These are phyloP conservation scores for Fusarium albosuccineum DNA, from an alignment of 2,329 filamentous ascomycete genomes.

Conservation along the genomic window DNA sequence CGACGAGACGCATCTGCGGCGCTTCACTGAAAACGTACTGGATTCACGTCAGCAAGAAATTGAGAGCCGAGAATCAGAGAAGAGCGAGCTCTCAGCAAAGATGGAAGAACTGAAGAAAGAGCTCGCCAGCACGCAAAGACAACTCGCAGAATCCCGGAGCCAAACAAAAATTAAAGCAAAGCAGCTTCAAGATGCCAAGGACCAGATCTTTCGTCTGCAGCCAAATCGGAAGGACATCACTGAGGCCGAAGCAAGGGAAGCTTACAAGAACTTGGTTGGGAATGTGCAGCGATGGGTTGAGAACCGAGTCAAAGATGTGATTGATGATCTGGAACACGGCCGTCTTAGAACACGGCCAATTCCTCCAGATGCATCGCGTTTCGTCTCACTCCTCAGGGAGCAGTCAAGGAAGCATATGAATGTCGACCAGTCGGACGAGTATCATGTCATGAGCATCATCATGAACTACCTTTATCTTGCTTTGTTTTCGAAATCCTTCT, in stretches of 20 bases:
- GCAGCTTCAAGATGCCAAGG: conserved; percentile 48
- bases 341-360: conserved; percentile 43
- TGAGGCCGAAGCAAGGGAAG: conserved; percentile 52
- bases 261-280: conserved; percentile 50
- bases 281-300: conserved; percentile 55
- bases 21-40: conserved; percentile 53
- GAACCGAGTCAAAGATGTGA: conserved; percentile 47
- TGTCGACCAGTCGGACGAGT: conserved; percentile 51
- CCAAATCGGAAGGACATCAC: conserved; percentile 52
- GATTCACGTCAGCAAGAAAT: conserved; percentile 54
- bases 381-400: conserved; percentile 52
- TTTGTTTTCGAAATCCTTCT: conserved; percentile 54
- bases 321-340: conserved; percentile 51
- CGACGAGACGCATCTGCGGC: conserved; percentile 51
- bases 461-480: conserved; percentile 55
- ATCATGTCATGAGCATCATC: conserved; percentile 52
- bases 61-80: conserved; percentile 49
- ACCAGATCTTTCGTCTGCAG: conserved; percentile 52
- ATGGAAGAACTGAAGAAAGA: conserved; percentile 50
- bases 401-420: conserved; percentile 51
- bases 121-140: conserved; percentile 46
- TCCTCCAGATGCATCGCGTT: conserved; percentile 46
- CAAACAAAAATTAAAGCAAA: conserved; percentile 45
- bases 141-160: conserved; percentile 49
- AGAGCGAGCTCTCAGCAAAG: conserved; percentile 44